Percentiles rank a stretch among this genome's conserved stretches.
Conservation (phyloP, 75 land plant genomes). For the Picea sitchensis region DNA sequence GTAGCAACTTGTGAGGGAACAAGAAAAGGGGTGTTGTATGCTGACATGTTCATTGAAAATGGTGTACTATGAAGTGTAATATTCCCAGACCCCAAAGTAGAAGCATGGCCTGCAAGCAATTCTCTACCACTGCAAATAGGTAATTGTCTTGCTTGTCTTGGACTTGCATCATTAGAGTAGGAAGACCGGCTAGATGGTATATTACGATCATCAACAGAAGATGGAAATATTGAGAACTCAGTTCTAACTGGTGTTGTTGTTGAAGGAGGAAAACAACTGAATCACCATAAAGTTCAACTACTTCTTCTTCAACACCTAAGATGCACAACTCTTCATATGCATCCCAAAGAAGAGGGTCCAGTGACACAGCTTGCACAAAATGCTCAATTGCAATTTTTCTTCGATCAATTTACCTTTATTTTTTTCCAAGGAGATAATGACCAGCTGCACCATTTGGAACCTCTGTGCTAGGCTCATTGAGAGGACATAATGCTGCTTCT, state of each 20-base stretch:
- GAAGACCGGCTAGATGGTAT: slow-evolving; percentile 21
- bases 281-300: too few species aligned
- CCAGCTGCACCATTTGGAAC: slow-evolving; percentile 96
- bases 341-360: slow-evolving; percentile 94
- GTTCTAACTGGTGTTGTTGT: slow-evolving; percentile 24
- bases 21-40: neutral
- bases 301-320: too few species aligned
- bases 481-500: slow-evolving; percentile 71
- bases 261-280: too few species aligned
- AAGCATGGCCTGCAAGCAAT: slow-evolving; percentile 8
- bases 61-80: neutral
- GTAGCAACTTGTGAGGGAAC: neutral
- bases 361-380: slow-evolving; percentile 75
- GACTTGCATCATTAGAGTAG: slow-evolving; percentile 29
- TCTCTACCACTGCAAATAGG: slow-evolving; percentile 12
- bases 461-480: slow-evolving; percentile 67
- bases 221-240: slow-evolving; percentile 24
- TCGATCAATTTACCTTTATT: slow-evolving; percentile 94
- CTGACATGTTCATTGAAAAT: too few species aligned
- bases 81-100: slow-evolving; percentile 1
- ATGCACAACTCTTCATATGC: slow-evolving; percentile 93
- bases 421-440: slow-evolving; percentile 87
- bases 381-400: slow-evolving; percentile 68
- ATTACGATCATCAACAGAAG: slow-evolving; percentile 27
- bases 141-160: slow-evolving; percentile 36